Base-by-base conservation (phyloP, 2,329 filamentous ascomycete genomes). In the Nemania bipapillata region DNA sequence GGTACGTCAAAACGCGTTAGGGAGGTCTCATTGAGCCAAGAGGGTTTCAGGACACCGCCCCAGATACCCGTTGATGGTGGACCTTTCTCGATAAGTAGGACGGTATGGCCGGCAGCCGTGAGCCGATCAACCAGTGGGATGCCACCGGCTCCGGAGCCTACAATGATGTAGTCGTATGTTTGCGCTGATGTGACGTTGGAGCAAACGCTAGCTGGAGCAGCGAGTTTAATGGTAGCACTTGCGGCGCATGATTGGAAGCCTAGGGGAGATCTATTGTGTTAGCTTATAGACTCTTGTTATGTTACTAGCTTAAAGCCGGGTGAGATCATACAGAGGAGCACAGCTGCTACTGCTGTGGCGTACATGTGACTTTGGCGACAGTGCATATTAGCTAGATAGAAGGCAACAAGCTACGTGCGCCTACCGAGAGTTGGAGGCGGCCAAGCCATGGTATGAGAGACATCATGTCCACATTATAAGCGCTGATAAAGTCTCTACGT, bases 1-100 rank as follows among this genome's bases (percentile, higher is more conserved):
- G 90, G 90, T 8, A 92, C 86, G 74, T 92, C 91, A 74, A 92
- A 92, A 56, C 90, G 88, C 1, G 90, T 92, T 26, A 92, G 78
- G 35, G 88, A 87, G n/a, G 86, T 88, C 57, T 85, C 86, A 49
- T 85, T 80, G 28, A 90, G 84, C 77, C 77, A 79, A 15, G 79
- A 78, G 0, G 89, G 87, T 70, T 85, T 86, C 82, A 90, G 83
- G 57, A 80, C 85, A 26, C 90, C 89, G 28, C 88, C 86, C 82
- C 89, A 91, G 64, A 87, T 83, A n/a, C 86, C 89, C 1, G 90
- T 86, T 2, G 89, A 91, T 58, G 86, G 82, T 12, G 87, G 86
- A 0, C 86, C 87, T 75, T 87, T 86, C 77, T 89, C 87, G 49
- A 89, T 82, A 17, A 92, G 82, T 7, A 92, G 81, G 8, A 92